Conservation (phyloP, 768 basidiomycete genomes). For the Lentinula detonsa region DNA sequence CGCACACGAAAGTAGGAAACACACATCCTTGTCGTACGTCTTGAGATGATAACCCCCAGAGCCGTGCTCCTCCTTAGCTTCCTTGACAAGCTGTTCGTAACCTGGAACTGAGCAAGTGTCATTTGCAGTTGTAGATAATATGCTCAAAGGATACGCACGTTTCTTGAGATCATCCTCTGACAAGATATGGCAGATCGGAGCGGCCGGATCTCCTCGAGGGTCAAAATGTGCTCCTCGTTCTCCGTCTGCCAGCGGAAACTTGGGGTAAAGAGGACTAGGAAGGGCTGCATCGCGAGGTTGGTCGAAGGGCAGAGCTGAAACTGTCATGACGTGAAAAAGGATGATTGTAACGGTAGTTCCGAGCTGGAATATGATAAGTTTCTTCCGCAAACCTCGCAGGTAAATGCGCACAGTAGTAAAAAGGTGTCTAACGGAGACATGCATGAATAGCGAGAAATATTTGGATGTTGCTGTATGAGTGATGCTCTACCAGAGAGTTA, state of each 20-base stretch:
- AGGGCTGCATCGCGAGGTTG: neutral
- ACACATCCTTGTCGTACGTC: neutral
- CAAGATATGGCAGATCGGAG: neutral
- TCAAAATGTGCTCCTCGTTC: too few species aligned
- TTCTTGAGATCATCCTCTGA: neutral
- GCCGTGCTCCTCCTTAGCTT: neutral
- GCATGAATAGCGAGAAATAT: neutral
- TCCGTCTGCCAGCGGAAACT: neutral
- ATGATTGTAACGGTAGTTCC: neutral
- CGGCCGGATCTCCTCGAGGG: too few species aligned
- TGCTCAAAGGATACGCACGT: neutral
- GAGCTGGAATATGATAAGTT: neutral
- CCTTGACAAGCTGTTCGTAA: neutral
- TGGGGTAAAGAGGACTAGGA: neutral
- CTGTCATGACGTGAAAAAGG: neutral
- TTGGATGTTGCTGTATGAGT: neutral
- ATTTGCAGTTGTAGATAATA: neutral
- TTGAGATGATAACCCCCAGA: neutral
- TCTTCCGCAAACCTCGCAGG: neutral
- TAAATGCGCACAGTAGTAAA: neutral
- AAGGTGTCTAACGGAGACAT: neutral
- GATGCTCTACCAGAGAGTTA: neutral
- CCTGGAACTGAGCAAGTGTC: neutral
- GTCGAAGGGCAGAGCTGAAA: neutral
- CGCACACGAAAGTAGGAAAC: neutral